Evolutionary conservation across 1,284 basidiomycete species (phyloP), one percentile per base, ranked within the genome.

Genomic region (Apiotrichum sp.): DNA sequence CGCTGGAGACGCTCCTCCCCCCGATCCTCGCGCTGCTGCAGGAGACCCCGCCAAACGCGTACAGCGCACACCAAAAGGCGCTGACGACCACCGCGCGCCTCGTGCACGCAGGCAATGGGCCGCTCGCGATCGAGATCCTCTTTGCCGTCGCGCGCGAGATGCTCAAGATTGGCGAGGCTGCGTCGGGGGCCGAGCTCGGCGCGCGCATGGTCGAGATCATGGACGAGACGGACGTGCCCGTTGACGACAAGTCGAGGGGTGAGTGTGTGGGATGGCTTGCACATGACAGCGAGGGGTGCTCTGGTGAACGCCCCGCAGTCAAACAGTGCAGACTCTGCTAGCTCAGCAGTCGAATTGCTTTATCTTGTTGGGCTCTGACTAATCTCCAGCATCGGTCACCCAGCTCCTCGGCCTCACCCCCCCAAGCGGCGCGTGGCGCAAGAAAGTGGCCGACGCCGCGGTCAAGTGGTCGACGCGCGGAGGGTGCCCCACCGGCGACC

Each of bases 51-150:
- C 75, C 73, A 6, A 71, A 86, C 58, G 82, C 87, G 3, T 95
- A 96, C 75, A 88, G 89, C 65, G 92, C 91, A 0, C 93, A 96
- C 67, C 92, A 96, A 74, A 95, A 95, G 77, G 88, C 91, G 32
- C 84, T 93, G 35, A 96, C 93, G 32, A 93, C 93, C 62, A 90
- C 90, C 5, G 86, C 91, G 10, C 83, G 92, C 65, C 89, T 95
- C 71, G 70, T 78, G 52, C 87, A 88, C 74, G 84, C 88, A 3
- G 81, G 80, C 2, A 86, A 91, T 64, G 84, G 86, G 69, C 85
- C 86, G 64, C 85, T 85, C 11, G 90, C 90, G 14, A 86, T 90
- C 74, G 87, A 92, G 73, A 87, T 96, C 9, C 82, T 95, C 51
- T 93, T 92, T 75, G 86, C 89, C 65, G 86, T 84, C 41, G 84